Evolutionary conservation across 2,329 filamentous ascomycete genomes (phyloP).

Genomic region (Hymenoscyphus fructigenus): DNA sequence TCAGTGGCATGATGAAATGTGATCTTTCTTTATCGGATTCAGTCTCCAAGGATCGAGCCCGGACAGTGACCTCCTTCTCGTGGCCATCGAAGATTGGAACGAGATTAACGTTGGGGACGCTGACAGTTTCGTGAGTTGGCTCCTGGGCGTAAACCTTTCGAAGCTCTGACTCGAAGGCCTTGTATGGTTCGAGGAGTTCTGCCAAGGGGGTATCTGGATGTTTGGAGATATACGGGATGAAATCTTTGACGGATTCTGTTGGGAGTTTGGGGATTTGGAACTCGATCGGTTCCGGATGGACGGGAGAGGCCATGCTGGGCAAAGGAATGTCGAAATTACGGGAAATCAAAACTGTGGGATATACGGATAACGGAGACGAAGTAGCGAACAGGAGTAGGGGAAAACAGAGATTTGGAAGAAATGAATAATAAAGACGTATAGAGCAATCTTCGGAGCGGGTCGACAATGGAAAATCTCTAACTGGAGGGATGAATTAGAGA

Average conservation of each 20-base stretch:
- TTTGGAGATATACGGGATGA: slow-evolving; percentile 51
- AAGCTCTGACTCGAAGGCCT: slow-evolving; percentile 64
- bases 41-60: slow-evolving; percentile 56
- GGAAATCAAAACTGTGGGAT: not conserved
- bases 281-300: not conserved
- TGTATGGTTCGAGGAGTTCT: slow-evolving; percentile 64
- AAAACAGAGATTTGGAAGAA: not conserved
- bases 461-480: no score
- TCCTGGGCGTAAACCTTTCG: slow-evolving; percentile 70
- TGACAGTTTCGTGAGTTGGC: slow-evolving; percentile 55
- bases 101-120: slow-evolving; percentile 60
- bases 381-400: not conserved
- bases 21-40: slow-evolving; percentile 62
- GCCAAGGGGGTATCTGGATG: slow-evolving; percentile 53
- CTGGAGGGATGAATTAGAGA: no score
- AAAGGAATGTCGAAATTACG: slow-evolving; percentile 12
- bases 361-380: not conserved
- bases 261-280: slow-evolving; percentile 32
- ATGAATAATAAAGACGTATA: not conserved
- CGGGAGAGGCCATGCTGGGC: not conserved
- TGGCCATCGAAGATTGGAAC: slow-evolving; percentile 63
- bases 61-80: slow-evolving; percentile 57
- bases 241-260: slow-evolving; percentile 30
- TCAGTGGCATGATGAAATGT: slow-evolving; percentile 69
- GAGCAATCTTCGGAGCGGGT: no score